Evolutionary conservation across 352 stramenopile species (phyloP), one percentile per base, ranked within the genome.

Genomic region (Phytophthora meadii): DNA sequence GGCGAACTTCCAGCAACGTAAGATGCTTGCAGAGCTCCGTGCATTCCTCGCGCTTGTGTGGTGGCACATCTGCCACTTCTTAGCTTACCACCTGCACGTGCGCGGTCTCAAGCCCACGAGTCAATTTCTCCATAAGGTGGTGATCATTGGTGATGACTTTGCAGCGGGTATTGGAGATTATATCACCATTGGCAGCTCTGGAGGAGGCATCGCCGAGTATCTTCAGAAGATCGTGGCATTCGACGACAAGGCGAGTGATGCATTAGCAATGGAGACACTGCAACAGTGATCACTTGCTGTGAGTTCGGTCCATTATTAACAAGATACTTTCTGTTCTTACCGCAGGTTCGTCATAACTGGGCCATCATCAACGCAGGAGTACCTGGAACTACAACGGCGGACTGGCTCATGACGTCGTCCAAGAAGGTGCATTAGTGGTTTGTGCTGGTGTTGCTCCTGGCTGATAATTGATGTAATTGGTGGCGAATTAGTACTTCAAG

Each of bases 121-220:
- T 47, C 70, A 95, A 64, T 95, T 87, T 54, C 84, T 85, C 49
- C 87, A 95, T 71, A 95, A 95, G 61, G 72, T 89, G 40, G 82
- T 94, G 53, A 68, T 95, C 57, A 88, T 95, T 59, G 87, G 85
- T 34, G 87, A 95, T 56, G 87, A 92, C 68, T 95, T 95, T 60
- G 87, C 85, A 32, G 85, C 87, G 3, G 87, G 85, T 3, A 58
- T 93, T 30, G 85, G 87, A 50, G 87, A 95, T 68, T 92, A 89
- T 57, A 65, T 95, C 48, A 89, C 81, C 7, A 68, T 94, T 39
- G 74, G 70, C 27, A 73, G 53, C 24, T 50, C 65, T 19, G 61
- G 58, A 2, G 83, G 72, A 0, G 85, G 83, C 6, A 64, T 94
- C 30, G 74, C 85, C 10, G 54, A 76, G 36, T 78, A 93, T 65